Base-by-base conservation (phyloP, 2,329 filamentous ascomycete genomes). In the Stemphylium lycopersici region DNA sequence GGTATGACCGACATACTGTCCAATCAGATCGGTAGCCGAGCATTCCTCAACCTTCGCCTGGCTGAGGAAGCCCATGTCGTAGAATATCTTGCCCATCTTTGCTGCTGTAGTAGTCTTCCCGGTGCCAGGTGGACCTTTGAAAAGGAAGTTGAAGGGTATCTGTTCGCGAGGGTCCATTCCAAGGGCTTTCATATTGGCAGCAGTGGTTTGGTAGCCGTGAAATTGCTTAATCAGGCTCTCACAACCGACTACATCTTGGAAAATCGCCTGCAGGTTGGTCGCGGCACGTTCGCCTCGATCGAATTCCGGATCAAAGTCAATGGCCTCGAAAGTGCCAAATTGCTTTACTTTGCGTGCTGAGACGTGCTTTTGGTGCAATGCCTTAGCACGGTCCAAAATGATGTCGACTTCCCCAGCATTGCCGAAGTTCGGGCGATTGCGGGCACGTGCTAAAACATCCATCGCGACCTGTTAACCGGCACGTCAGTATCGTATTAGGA, bases 331-430 rank as follows among this genome's bases (percentile, higher is more conserved):
- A 0, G 56, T 69, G 16, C 65, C 69, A 7, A 52, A 62, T 37
- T 49, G 58, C 36, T 37, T 69, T 29, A 65, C 58, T 50, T 65
- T 69, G 32, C 57, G 68, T 16, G 45, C 58, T 18, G 66, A 68
- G 8, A 77, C 49, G 20, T 83, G 76, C 49, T 77, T 73, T 53
- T 85, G 82, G 56, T 83, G 79, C 1, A 71, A 61, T 4, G 72
- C 66, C 58, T 89, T 89, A 0, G 87, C 83, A 0, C 70, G 68
- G 43, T 84, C 79, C 0, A 90, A 76, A 0, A 91, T 67, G n/a
- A 83, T 89, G 41, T 93, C 88, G 15, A 95, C 83, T 58, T 91
- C 89, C 0, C 88, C 85, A 0, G 85, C 89, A 62, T 93, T 93
- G 1, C 90, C 85, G 67, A 90, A 90, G 58, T 89, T 83, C 0